These are phyloP conservation scores for Arabis alpina DNA, from an alignment of 345 rosid species.

Conservation along the genomic window DNA sequence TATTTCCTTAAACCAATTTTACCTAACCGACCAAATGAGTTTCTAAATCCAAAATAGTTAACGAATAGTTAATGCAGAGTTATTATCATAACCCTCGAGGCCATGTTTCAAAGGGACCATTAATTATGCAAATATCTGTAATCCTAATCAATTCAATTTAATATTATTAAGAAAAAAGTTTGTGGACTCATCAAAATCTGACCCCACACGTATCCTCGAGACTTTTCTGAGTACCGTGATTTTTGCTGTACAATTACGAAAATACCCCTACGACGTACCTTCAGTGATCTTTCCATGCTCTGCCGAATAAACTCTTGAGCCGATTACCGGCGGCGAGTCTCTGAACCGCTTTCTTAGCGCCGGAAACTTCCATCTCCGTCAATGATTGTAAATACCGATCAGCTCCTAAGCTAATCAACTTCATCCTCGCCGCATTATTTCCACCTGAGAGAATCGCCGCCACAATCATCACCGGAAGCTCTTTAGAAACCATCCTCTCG, in stretches of 20 bases:
- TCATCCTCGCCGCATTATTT: slow-evolving; percentile 54
- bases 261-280: slow-evolving; percentile 25
- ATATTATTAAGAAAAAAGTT: neutral
- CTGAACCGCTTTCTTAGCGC: slow-evolving; percentile 67
- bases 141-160: neutral
- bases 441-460: slow-evolving; percentile 57
- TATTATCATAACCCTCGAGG: neutral
- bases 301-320: slow-evolving; percentile 62
- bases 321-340: slow-evolving; percentile 69
- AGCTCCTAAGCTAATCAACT: slow-evolving; percentile 63
- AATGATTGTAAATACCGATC: slow-evolving; percentile 57
- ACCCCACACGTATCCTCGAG: neutral
- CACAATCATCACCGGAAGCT: slow-evolving; percentile 62
- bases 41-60: neutral
- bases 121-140: neutral
- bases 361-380: slow-evolving; percentile 65
- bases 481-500: slow-evolving; percentile 53
- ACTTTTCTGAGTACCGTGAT: neutral
- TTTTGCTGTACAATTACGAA: neutral
- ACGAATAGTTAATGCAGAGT: neutral
- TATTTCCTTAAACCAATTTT: neutral
- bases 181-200: neutral
- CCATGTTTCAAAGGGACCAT: slow-evolving; percentile 1
- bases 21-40: neutral
- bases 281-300: slow-evolving; percentile 71